phyloP scores from a whole-genome alignment of 192 early-diverging fungal species.

The Umbelopsis vinacea region DNA sequence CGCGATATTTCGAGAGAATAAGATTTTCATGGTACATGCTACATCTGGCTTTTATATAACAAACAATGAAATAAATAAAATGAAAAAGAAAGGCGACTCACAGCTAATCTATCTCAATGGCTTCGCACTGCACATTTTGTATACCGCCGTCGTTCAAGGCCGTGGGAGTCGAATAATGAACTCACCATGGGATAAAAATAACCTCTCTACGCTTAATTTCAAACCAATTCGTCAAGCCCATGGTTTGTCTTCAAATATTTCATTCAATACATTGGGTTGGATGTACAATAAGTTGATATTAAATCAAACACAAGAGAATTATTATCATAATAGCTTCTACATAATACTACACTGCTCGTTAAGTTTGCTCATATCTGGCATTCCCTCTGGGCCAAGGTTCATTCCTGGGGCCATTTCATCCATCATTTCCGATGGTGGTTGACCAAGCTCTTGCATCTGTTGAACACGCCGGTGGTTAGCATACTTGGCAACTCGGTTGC shows the following conservation, averaged over 20 bases:
- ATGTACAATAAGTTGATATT: not conserved
- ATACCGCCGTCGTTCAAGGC: too few relatives aligned
- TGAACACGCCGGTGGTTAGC: constrained; percentile 13
- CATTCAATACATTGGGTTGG: not conserved
- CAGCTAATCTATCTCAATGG: too few relatives aligned
- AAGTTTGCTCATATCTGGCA: constrained; percentile 57
- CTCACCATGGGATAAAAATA: too few relatives aligned
- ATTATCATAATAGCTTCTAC: constrained; percentile 28
- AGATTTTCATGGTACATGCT: not conserved
- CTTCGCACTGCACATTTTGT: not conserved
- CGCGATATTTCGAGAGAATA: constrained; percentile 88
- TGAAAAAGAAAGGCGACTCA: too few relatives aligned
- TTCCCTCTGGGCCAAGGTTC: constrained; percentile 72
- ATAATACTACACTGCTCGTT: constrained; percentile 56
- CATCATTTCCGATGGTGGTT: constrained; percentile 91
- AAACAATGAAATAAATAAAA: not conserved
- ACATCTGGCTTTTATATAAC: not conserved
- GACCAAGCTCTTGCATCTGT: constrained; percentile 95
- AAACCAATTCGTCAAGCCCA: not conserved
- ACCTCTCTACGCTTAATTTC: too few relatives aligned
- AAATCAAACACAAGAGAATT: not conserved
- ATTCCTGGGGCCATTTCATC: constrained; percentile 91
- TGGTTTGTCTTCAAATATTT: not conserved
- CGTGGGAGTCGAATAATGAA: too few relatives aligned
- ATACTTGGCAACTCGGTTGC: too few relatives aligned